These are phyloP conservation scores for Bidens hawaiensis DNA, from an alignment of 140 eudicot genomes.

Conservation along the genomic window DNA sequence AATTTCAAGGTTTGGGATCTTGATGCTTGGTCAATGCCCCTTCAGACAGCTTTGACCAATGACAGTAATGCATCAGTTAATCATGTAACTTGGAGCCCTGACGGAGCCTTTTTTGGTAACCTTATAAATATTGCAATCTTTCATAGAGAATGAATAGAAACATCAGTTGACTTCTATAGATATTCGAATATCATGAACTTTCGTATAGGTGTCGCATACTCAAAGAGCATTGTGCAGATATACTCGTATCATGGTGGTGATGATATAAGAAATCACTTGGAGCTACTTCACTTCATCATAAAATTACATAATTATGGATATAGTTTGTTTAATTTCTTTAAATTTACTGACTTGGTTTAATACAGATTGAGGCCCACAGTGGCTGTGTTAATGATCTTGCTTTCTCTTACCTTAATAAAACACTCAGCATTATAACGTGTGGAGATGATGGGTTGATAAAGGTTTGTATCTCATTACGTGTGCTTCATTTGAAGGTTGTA, in stretches of 20 bases:
- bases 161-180: neutral
- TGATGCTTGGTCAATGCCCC: conserved; percentile 43
- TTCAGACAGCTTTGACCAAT: conserved; percentile 63
- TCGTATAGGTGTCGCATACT: conserved; percentile 69
- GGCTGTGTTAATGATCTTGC: conserved; percentile 74
- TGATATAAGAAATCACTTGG: conserved; percentile 63
- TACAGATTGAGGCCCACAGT: conserved; percentile 70
- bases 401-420: conserved; percentile 52
- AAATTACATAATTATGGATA: neutral
- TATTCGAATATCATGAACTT: conserved; percentile 7
- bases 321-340: neutral
- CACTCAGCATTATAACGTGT: conserved; percentile 54
- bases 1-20: conserved; percentile 68
- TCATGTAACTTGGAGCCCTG: conserved; percentile 73
- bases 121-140: conserved; percentile 1
- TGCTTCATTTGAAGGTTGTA: neutral
- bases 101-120: conserved; percentile 66
- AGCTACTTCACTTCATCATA: conserved; percentile 48
- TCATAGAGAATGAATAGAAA: neutral
- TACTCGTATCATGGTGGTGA: conserved; percentile 55
- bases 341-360: conserved; percentile 1
- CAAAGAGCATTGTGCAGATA: conserved; percentile 72
- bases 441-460: conserved; percentile 73
- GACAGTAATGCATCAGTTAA: conserved; percentile 65
- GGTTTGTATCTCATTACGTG: conserved; percentile 36